Conservation (phyloP, 106 monocot species). For the Xerophyta viscosa region DNA sequence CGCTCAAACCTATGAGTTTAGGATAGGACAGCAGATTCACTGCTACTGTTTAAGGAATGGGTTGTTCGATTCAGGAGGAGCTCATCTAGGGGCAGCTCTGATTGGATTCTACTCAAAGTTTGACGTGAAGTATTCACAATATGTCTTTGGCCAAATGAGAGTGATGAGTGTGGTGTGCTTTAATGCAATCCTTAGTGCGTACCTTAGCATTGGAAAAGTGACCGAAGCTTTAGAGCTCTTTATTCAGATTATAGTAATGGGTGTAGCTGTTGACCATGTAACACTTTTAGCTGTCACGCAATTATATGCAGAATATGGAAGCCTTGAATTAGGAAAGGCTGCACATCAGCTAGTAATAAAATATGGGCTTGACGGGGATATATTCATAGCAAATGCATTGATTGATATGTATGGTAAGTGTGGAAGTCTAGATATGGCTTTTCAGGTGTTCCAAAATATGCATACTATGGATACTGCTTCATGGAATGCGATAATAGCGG, state of each 20-base stretch:
- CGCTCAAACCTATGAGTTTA: constrained; percentile 5
- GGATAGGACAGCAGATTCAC: constrained; percentile 14
- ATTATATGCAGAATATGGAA: constrained; percentile 7
- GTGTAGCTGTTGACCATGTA: constrained; percentile 6
- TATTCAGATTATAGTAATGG: constrained; percentile 3
- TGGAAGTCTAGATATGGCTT: not conserved
- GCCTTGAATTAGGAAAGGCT: constrained; percentile 5
- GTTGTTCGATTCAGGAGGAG: constrained; percentile 10
- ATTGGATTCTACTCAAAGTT: constrained; percentile 23
- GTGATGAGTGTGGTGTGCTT: constrained; percentile 8
- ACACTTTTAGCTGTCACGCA: constrained; percentile 7
- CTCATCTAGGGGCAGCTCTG: constrained; percentile 21
- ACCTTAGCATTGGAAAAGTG: not conserved
- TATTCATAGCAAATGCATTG: constrained; percentile 16
- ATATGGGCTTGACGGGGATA: not conserved
- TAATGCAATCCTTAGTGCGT: constrained; percentile 5
- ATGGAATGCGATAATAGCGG: constrained; percentile 26
- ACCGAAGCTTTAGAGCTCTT: constrained; percentile 10
- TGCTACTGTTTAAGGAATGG: constrained; percentile 26
- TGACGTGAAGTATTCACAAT: constrained; percentile 4
- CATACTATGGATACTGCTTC: constrained; percentile 7
- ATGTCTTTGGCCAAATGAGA: constrained; percentile 3
- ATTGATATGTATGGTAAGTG: constrained; percentile 18
- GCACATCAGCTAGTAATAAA: constrained; percentile 10
- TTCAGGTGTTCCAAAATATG: constrained; percentile 10